Base-by-base conservation (phyloP, 2,329 filamentous ascomycete genomes). In the Laburnicola sp. region DNA sequence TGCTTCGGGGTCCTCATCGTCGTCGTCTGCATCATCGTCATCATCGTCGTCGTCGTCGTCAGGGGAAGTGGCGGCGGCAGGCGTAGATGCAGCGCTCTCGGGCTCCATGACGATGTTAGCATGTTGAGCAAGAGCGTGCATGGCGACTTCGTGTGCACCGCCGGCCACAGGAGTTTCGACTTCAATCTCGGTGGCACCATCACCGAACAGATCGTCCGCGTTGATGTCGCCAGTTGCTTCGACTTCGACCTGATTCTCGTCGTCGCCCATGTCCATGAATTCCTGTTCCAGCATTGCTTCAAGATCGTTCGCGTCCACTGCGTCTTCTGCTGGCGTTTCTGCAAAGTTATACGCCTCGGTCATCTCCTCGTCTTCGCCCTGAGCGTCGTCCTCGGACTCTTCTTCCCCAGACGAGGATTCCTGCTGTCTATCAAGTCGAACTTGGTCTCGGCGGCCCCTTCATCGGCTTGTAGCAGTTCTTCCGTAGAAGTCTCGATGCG, bases 401-500 rank as follows among this genome's bases (percentile, higher is more conserved):
- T 67, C 65, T n/a, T 72, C 72, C 16, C 76, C 74, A 0, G 63
- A 66, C 6, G 58, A 60, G 22, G 77, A 77, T 6, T 80, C 78
- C 1, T 73, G 75, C 65, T 65, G 48, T 74, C 71, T 11, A 73
- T 76, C 63, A 88, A 78, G 64, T 91, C 85, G 62, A 83, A 88
- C 45, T 66, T 65, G 30, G 65, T 62, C 6, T 77, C 79, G 10
- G 86, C 83, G 22, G 81, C 81, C 2, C 79, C 58, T 3, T 85
- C 82, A 62, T 96, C 91, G 35, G 86, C 84, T 38, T 81, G 80
- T 3, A 95, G 78, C 30, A 96, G 76, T 38, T 86, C 81, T 57
- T 91, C 85, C 30, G 95, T 89, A 60, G 89, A 84, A 49, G 86
- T 84, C 66, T 96, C 91, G 43, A 93, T 90, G 60, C 90, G 87